These are phyloP conservation scores for Trebouxia sp. DNA, from an alignment of 139 green algal species.

Conservation along the genomic window DNA sequence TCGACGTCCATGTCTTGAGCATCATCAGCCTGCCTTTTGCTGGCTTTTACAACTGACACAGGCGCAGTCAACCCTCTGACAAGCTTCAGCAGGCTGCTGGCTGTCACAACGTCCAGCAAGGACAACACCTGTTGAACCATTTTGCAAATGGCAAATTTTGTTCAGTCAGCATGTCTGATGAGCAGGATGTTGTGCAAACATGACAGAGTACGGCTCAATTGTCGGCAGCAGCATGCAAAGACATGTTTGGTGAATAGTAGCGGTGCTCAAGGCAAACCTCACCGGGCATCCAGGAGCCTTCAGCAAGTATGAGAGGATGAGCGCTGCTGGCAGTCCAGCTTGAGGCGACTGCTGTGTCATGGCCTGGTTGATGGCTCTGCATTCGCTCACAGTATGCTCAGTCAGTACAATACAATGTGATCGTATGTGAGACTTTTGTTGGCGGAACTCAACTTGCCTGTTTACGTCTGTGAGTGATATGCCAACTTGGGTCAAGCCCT, in stretches of 20 bases:
- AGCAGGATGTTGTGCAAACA: not conserved
- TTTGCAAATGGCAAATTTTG: not conserved
- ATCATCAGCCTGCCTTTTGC: not conserved
- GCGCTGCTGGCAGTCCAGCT: not conserved
- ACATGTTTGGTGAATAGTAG: not conserved
- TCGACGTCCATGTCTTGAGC: slow-evolving; percentile 1
- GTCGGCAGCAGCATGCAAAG: too few species aligned
- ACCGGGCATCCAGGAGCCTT: slow-evolving; percentile 11
- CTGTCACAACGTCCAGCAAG: slow-evolving; percentile 10
- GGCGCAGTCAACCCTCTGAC: not conserved
- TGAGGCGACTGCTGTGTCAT: not conserved
- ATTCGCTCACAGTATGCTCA: too few species aligned
- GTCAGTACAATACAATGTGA: too few species aligned
- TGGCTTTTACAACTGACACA: not conserved
- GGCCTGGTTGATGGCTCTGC: slow-evolving; percentile 6
- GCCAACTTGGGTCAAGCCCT: slow-evolving; percentile 8
- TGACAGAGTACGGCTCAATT: not conserved
- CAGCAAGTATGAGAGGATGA: not conserved
- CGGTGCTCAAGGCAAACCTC: not conserved
- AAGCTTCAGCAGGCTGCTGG: slow-evolving; percentile 12
- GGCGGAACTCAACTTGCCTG: too few species aligned
- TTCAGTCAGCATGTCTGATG: not conserved
- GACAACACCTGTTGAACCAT: slow-evolving; percentile 25
- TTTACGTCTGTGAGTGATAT: slow-evolving; percentile 5
- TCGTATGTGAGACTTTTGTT: too few species aligned